phyloP scores from a whole-genome alignment of 768 basidiomycete species.

The Phylloporus rhodoxanthus region DNA sequence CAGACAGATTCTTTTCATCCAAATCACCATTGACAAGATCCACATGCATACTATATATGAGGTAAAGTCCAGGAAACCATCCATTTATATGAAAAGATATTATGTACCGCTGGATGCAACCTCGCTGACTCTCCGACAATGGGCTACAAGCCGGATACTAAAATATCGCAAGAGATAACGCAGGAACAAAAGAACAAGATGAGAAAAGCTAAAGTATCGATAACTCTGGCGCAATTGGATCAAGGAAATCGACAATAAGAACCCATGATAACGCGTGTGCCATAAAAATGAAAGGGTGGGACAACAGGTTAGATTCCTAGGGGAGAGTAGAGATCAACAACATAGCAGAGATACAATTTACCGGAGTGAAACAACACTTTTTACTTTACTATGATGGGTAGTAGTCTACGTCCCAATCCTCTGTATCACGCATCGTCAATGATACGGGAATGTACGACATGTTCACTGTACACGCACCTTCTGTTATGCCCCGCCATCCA shows the following conservation, averaged over 20 bases:
- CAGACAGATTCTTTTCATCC: neutral
- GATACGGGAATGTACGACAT: neutral
- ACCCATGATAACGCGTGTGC: neutral
- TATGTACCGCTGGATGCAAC: constrained; percentile 6
- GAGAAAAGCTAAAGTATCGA: neutral
- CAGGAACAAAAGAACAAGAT: neutral
- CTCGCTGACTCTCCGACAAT: constrained; percentile 4
- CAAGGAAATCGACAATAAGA: neutral
- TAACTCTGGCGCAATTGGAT: neutral
- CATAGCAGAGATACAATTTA: constrained; percentile 12
- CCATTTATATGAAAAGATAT: neutral
- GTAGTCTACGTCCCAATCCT: constrained; percentile 50
- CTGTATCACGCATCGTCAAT: constrained; percentile 20
- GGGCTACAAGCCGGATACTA: neutral
- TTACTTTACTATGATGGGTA: constrained; percentile 32
- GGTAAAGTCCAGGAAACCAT: neutral
- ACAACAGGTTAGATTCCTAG: constrained; percentile 8
- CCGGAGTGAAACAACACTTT: neutral
- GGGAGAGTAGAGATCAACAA: neutral
- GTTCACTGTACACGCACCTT: constrained; percentile 48
- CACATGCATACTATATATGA: neutral
- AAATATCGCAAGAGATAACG: neutral
- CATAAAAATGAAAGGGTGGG: neutral
- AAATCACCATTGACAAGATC: neutral
- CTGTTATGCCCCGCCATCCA: constrained; percentile 87